Percentiles rank a stretch among this genome's conserved stretches.
These are phyloP conservation scores for Diaporthe aspalathi DNA, from an alignment of 2,329 filamentous ascomycete species.

Conservation along the genomic window DNA sequence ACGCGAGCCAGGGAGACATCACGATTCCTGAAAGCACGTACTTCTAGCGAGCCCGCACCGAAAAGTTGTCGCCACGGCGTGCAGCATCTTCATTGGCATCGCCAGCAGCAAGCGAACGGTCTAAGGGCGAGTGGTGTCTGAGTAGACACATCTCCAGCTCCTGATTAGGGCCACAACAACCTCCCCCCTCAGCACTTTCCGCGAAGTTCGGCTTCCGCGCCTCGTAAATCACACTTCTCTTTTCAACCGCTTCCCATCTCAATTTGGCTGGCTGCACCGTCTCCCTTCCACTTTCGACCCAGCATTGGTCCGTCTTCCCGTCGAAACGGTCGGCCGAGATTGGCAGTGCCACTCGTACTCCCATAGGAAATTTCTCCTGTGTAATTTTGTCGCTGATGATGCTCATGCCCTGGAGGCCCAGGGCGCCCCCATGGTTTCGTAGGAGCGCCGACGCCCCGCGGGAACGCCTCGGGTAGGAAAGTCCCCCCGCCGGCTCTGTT, in stretches of 20 bases:
- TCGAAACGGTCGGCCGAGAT: too few species aligned
- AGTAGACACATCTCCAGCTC: not conserved
- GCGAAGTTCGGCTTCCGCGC: conserved; percentile 9
- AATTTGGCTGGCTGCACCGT: too few species aligned
- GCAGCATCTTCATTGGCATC: not conserved
- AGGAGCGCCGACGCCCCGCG: too few species aligned
- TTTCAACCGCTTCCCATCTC: conserved; percentile 8
- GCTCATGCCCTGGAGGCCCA: too few species aligned
- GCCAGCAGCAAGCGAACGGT: not conserved
- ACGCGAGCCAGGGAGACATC: not conserved
- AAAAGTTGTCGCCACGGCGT: not conserved
- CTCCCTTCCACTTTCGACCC: too few species aligned
- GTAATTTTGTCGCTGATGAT: too few species aligned
- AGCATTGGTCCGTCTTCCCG: too few species aligned
- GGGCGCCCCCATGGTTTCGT: too few species aligned
- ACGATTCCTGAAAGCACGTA: not conserved
- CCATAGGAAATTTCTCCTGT: too few species aligned
- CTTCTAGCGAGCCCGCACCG: not conserved
- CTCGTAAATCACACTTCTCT: conserved; percentile 25
- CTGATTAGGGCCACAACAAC: not conserved
- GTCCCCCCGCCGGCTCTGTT: too few species aligned
- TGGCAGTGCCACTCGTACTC: too few species aligned
- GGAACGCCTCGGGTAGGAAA: too few species aligned
- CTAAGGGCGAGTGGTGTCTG: not conserved
- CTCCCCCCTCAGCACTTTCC: not conserved